phyloP scores from a whole-genome alignment of 2,329 filamentous ascomycete species.

The Nigrospora oryzae region DNA sequence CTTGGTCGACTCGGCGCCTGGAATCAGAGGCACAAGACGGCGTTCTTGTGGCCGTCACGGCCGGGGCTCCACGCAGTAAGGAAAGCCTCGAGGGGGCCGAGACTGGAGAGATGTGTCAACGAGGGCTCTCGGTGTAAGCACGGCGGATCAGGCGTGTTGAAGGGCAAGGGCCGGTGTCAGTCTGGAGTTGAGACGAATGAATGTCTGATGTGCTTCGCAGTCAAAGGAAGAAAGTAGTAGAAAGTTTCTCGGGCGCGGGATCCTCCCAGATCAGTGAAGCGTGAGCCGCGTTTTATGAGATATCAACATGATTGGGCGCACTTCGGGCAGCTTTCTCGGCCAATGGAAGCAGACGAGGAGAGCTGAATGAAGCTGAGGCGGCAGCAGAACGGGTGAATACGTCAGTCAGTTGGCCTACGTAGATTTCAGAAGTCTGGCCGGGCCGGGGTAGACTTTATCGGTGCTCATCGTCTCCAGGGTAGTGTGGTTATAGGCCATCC shows the following conservation, averaged over 20 bases:
- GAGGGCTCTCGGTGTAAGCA: neutral
- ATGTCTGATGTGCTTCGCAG: constrained; percentile 12
- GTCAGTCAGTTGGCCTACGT: constrained; percentile 29
- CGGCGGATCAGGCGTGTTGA: neutral
- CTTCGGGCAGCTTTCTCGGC: constrained; percentile 20
- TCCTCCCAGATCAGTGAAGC: constrained; percentile 25
- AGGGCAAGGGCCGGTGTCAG: neutral
- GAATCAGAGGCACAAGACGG: neutral
- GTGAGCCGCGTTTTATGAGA: constrained; percentile 31
- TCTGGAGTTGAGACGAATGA: constrained; percentile 2
- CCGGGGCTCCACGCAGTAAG: too few relatives aligned
- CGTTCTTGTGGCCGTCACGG: neutral
- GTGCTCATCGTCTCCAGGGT: constrained; percentile 27
- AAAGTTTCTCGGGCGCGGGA: constrained; percentile 15
- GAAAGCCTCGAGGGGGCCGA: neutral
- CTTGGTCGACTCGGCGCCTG: neutral
- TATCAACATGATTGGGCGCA: constrained; percentile 37
- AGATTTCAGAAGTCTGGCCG: constrained; percentile 24
- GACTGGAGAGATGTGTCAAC: neutral
- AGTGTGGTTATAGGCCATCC: constrained; percentile 20
- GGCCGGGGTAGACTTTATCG: constrained; percentile 23
- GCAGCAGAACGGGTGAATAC: constrained; percentile 23
- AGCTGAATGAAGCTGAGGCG: constrained; percentile 19
- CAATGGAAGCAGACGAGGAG: constrained; percentile 28
- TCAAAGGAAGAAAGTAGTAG: constrained; percentile 20